phyloP scores from a whole-genome alignment of 345 rosid genomes.

The Boechera stricta region DNA sequence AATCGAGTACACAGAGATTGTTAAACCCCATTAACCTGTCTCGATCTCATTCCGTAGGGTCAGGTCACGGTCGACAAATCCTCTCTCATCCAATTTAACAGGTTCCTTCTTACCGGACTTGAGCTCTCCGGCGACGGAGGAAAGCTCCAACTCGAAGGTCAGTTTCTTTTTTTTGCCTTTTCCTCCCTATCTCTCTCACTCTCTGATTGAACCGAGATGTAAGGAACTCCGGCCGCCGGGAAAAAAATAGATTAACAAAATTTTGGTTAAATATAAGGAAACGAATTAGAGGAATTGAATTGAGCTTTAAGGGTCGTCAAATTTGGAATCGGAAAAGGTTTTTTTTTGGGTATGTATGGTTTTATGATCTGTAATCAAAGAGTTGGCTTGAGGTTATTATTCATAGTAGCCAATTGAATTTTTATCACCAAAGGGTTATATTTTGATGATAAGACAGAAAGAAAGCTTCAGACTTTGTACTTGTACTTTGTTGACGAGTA shows the following conservation, averaged over 20 bases:
- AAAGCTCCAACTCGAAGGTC: constrained; percentile 31
- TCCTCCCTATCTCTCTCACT: background rate
- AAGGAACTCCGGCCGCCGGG: constrained; percentile 2
- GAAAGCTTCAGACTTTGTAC: constrained; percentile 13
- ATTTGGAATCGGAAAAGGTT: constrained; percentile 1
- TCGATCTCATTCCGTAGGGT: constrained; percentile 27
- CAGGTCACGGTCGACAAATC: constrained; percentile 37
- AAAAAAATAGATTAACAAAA: background rate
- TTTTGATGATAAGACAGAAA: constrained; percentile 21
- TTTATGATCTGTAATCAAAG: constrained; percentile 23
- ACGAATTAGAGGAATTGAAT: background rate
- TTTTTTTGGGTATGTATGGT: background rate
- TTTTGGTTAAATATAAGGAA: background rate
- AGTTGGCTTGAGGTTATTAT: constrained; percentile 6
- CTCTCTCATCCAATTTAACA: constrained; percentile 7
- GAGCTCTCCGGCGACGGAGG: constrained; percentile 33
- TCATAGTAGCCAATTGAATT: background rate
- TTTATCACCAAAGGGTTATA: constrained; percentile 8
- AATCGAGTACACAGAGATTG: background rate
- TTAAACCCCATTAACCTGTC: constrained; percentile 26
- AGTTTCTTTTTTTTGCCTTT: background rate
- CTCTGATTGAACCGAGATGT: background rate
- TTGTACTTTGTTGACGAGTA: constrained; percentile 4
- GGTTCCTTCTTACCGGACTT: constrained; percentile 20
- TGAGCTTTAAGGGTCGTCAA: background rate